These are phyloP conservation scores for Phytophthora colocasiae DNA, from an alignment of 352 stramenopile species.

Conservation along the genomic window DNA sequence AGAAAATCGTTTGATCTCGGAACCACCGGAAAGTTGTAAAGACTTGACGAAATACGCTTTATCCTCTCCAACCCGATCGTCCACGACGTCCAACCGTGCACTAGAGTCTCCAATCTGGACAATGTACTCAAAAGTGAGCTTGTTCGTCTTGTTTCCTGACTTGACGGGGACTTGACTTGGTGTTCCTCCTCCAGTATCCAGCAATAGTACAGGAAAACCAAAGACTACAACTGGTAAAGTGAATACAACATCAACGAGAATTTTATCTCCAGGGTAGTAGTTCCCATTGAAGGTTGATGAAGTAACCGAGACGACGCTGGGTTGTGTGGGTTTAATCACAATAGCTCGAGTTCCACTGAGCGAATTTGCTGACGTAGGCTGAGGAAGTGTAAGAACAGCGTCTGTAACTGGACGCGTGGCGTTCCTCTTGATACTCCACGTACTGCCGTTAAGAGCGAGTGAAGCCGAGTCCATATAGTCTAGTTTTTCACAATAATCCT, in stretches of 20 bases:
- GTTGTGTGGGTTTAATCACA: constrained; percentile 60
- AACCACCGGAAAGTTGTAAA: constrained; percentile 36
- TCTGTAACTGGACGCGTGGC: constrained; percentile 57
- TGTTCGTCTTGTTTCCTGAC: constrained; percentile 49
- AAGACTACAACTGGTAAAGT: constrained; percentile 70
- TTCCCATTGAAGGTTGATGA: constrained; percentile 46
- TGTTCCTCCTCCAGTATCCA: constrained; percentile 27
- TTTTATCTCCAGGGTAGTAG: constrained; percentile 65
- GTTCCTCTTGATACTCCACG: constrained; percentile 46
- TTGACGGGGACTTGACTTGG: constrained; percentile 35
- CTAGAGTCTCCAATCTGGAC: constrained; percentile 51
- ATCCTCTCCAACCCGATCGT: constrained; percentile 49
- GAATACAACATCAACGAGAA: constrained; percentile 66
- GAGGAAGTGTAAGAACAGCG: constrained; percentile 56
- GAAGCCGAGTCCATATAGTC: constrained; percentile 70
- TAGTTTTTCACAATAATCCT: constrained; percentile 66
- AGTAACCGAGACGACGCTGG: constrained; percentile 46
- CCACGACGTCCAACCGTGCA: constrained; percentile 50
- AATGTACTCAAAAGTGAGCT: constrained; percentile 60
- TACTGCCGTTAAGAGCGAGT: constrained; percentile 40
- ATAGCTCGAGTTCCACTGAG: constrained; percentile 59
- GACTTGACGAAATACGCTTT: constrained; percentile 60
- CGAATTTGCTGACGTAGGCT: constrained; percentile 43
- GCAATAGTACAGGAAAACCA: constrained; percentile 48
- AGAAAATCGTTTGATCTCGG: constrained; percentile 59